Percentiles rank a stretch among this genome's conserved stretches.
These are phyloP conservation scores for Buddleja alternifolia DNA, from an alignment of 257 asterid genomes.

Conservation along the genomic window DNA sequence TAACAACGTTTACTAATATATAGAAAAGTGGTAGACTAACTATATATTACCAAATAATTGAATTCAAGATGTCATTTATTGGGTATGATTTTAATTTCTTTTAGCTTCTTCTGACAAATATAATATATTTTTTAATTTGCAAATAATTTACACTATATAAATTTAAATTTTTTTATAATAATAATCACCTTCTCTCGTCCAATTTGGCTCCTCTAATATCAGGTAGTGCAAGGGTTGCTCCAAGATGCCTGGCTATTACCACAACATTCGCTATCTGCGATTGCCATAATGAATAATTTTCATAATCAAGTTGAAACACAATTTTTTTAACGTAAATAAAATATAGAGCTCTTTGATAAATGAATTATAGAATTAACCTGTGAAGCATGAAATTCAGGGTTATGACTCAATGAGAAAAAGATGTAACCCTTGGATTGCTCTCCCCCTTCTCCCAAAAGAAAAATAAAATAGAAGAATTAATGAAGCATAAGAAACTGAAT, in stretches of 20 bases:
- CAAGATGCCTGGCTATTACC: slow-evolving; percentile 56
- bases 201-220: slow-evolving; percentile 44
- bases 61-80: too few species aligned
- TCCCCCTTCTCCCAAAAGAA: slow-evolving; percentile 37
- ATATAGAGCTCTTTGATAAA: neutral
- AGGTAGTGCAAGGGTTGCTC: slow-evolving; percentile 68
- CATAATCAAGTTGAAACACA: neutral
- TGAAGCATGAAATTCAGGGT: slow-evolving; percentile 60
- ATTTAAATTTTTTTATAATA: neutral
- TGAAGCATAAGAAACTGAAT: neutral
- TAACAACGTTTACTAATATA: too few species aligned
- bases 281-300: neutral
- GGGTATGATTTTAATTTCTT: too few species aligned
- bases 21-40: too few species aligned
- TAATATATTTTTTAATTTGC: too few species aligned
- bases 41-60: neutral
- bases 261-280: slow-evolving; percentile 65
- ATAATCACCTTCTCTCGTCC: slow-evolving; percentile 40
- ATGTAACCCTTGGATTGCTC: slow-evolving; percentile 45
- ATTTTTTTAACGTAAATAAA: neutral
- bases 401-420: slow-evolving; percentile 49
- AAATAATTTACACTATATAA: too few species aligned
- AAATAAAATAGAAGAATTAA: neutral
- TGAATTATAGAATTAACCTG: slow-evolving; percentile 45
- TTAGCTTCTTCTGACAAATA: too few species aligned